Evolutionary conservation across 2,329 filamentous ascomycete species (phyloP).

Genomic region (Aspergillus clavatus): DNA sequence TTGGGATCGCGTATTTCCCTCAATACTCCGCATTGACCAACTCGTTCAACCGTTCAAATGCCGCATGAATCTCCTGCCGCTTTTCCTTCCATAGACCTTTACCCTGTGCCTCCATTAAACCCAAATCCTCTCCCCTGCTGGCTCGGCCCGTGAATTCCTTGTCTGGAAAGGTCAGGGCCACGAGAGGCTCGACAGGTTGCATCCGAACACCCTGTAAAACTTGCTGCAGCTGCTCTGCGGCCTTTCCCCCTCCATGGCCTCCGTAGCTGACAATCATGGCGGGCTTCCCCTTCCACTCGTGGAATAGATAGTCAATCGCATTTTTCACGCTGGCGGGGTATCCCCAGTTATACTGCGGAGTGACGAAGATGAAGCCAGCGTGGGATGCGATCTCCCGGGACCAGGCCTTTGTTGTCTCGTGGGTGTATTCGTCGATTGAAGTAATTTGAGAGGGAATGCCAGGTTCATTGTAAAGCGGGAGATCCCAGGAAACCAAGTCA

Average conservation of each 20-base stretch:
- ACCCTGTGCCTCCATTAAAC: slow-evolving; percentile 7
- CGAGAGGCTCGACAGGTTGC: slow-evolving; percentile 27
- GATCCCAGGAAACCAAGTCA: slow-evolving; percentile 14
- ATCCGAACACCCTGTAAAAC: slow-evolving; percentile 35
- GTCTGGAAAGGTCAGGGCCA: slow-evolving; percentile 26
- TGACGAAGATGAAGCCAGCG: slow-evolving; percentile 41
- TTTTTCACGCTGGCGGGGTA: slow-evolving; percentile 55
- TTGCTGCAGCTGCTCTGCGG: slow-evolving; percentile 31
- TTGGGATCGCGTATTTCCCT: background rate
- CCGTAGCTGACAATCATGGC: slow-evolving; percentile 54
- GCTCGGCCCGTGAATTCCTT: slow-evolving; percentile 19
- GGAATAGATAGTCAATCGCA: slow-evolving; percentile 57
- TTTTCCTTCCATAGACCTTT: slow-evolving; percentile 3
- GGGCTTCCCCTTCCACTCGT: slow-evolving; percentile 56
- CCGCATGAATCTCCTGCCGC: slow-evolving; percentile 3
- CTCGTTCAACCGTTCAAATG: slow-evolving; percentile 3
- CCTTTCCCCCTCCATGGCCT: slow-evolving; percentile 38
- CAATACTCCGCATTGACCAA: background rate
- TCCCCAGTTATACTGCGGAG: slow-evolving; percentile 52
- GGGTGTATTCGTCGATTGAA: slow-evolving; percentile 28
- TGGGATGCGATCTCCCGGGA: slow-evolving; percentile 30
- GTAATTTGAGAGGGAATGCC: slow-evolving; percentile 35
- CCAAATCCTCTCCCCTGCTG: slow-evolving; percentile 22
- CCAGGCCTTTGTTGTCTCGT: slow-evolving; percentile 37
- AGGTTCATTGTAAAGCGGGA: slow-evolving; percentile 39